phyloP scores from a whole-genome alignment of 108 stramenopile genomes.

The Cyclostephanos tholiformis region DNA sequence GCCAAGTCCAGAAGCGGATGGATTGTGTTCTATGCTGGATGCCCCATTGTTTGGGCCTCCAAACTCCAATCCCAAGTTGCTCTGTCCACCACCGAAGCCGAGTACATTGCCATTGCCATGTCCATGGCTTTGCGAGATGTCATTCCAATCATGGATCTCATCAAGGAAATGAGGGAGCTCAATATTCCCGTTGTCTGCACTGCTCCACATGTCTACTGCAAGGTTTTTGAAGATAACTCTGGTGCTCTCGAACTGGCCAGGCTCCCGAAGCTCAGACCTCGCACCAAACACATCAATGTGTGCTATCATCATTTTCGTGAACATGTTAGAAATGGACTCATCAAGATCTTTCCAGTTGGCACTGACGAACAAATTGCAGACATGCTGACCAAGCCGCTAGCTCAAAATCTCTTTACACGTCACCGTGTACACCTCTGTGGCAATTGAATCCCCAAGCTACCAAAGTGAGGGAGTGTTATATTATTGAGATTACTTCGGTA shows the following conservation, averaged over 20 bases:
- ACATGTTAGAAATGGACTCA: conserved; percentile 31
- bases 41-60: not conserved
- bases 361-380: conserved; percentile 29
- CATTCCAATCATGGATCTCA: conserved; percentile 11
- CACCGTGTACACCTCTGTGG: conserved; percentile 4
- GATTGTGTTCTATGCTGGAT: conserved; percentile 38
- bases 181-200: conserved; percentile 14
- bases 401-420: conserved; percentile 11
- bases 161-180: conserved; percentile 20
- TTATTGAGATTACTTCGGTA: no score
- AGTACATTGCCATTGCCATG: conserved; percentile 34
- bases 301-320: conserved; percentile 40
- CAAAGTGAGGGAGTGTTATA: no score
- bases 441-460: not conserved
- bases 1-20: conserved; percentile 1
- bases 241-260: conserved; percentile 29
- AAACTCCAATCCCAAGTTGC: not conserved
- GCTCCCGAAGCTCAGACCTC: conserved; percentile 19
- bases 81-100: conserved; percentile 13
- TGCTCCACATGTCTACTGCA: conserved; percentile 23
- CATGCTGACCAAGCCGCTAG: conserved; percentile 6
- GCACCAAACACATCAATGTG: conserved; percentile 35
- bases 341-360: conserved; percentile 32
- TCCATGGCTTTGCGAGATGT: conserved; percentile 12
- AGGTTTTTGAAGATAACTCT: conserved; percentile 47